Conservation (phyloP, 2,329 filamentous ascomycete genomes). For the Exophiala phaeomuriformis region DNA sequence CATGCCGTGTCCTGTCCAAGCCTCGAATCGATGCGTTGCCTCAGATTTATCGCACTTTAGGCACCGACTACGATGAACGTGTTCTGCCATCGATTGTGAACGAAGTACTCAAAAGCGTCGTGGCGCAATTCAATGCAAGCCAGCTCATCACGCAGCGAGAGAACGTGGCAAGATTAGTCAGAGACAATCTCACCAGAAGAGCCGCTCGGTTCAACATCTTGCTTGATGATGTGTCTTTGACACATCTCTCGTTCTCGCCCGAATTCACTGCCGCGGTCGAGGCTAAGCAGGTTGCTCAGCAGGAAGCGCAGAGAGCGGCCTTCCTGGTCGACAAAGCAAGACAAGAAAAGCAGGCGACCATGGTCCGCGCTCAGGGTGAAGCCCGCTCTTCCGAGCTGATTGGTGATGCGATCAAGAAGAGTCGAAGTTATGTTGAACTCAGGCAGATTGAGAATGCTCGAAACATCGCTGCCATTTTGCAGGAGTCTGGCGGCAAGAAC, state of each 20-base stretch:
- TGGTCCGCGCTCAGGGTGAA: slow-evolving; percentile 98
- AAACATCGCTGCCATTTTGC: slow-evolving; percentile 76
- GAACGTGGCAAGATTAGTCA: slow-evolving; percentile 82
- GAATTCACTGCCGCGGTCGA: slow-evolving; percentile 63
- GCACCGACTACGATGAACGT: slow-evolving; percentile 92
- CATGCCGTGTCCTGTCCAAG: slow-evolving; percentile 93
- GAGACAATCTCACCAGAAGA: slow-evolving; percentile 84
- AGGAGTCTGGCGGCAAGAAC: slow-evolving; percentile 81
- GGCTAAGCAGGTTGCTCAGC: slow-evolving; percentile 64
- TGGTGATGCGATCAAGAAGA: slow-evolving; percentile 99
- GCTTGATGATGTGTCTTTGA: slow-evolving; percentile 93
- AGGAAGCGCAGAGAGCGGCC: slow-evolving; percentile 93
- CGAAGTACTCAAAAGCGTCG: slow-evolving; percentile 96
- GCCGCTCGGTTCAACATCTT: slow-evolving; percentile 96
- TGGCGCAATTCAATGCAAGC: slow-evolving; percentile 96
- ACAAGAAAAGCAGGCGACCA: slow-evolving; percentile 98
- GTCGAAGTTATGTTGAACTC: slow-evolving; percentile 88
- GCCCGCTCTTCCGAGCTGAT: slow-evolving; percentile 95
- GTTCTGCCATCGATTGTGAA: slow-evolving; percentile 97
- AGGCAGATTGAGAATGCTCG: slow-evolving; percentile 97
- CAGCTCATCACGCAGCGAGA: slow-evolving; percentile 99
- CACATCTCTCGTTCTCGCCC: slow-evolving; percentile 63
- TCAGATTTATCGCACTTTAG: slow-evolving; percentile 93
- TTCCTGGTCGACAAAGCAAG: slow-evolving; percentile 98
- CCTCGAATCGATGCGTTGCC: slow-evolving; percentile 82